Conservation (phyloP, 2,329 filamentous ascomycete species). For the Scedosporium dehoogii region DNA sequence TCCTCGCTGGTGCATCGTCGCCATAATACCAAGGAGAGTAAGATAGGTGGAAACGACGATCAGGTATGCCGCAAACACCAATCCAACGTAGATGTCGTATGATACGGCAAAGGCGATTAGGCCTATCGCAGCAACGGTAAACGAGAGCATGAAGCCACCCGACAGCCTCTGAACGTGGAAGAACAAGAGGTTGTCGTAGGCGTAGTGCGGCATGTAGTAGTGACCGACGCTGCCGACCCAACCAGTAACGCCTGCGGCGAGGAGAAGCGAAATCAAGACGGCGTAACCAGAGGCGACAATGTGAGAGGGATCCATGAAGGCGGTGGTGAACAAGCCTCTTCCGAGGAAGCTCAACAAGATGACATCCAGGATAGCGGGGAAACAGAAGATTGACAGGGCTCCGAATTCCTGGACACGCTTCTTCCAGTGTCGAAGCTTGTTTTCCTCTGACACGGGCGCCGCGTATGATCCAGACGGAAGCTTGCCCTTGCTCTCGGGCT, state of each 20-base stretch:
- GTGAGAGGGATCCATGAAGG: slow-evolving; percentile 41
- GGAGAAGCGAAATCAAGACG: slow-evolving; percentile 46
- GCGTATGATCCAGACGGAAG: slow-evolving; percentile 4
- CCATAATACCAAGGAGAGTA: slow-evolving; percentile 40
- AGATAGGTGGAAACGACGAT: slow-evolving; percentile 49
- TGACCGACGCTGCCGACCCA: slow-evolving; percentile 54
- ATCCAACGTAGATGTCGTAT: slow-evolving; percentile 30
- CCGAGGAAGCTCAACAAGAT: slow-evolving; percentile 47
- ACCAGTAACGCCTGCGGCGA: slow-evolving; percentile 51
- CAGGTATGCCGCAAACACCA: slow-evolving; percentile 51
- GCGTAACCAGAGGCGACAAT: slow-evolving; percentile 44
- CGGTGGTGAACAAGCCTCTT: slow-evolving; percentile 50
- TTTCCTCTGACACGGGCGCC: slow-evolving; percentile 7
- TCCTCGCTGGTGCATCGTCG: slow-evolving; percentile 42
- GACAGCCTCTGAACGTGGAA: slow-evolving; percentile 33
- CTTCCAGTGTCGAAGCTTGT: slow-evolving; percentile 12
- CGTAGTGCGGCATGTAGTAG: slow-evolving; percentile 42
- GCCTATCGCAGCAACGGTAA: slow-evolving; percentile 30
- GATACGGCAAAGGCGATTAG: slow-evolving; percentile 38
- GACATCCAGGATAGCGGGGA: slow-evolving; percentile 53
- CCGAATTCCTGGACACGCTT: slow-evolving; percentile 34
- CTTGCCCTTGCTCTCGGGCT: slow-evolving; percentile 2
- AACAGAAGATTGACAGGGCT: slow-evolving; percentile 50
- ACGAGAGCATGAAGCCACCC: slow-evolving; percentile 33
- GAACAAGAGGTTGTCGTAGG: slow-evolving; percentile 30